Base-by-base conservation (phyloP, 73 alveolate species). In the Breviolum minutum region DNA sequence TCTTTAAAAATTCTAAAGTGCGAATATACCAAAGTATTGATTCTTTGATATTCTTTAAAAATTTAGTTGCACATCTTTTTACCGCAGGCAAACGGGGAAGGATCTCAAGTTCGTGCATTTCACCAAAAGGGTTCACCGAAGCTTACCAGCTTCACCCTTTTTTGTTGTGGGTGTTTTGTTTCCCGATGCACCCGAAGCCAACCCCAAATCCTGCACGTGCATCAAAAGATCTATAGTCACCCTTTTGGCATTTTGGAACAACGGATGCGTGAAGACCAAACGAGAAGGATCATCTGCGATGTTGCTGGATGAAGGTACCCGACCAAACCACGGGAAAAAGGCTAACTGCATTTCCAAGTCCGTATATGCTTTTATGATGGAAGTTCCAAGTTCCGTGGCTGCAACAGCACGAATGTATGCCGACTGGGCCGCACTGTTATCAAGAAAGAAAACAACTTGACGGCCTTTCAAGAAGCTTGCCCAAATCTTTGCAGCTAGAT, bases 301-400 rank as follows among this genome's bases (percentile, higher is more conserved):
- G 22, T 84, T 84, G 77, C 91, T 82, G 6, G 68, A 6, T 14
- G 93, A 60, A 5, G 74, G 93, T 16, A 84, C 93, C 13, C 93
- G 54, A 7, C 77, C 93, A 60, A 22, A 84, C 93, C 95, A 29
- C 29, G 60, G 81, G 1, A 22, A 6, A 3, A 63, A 0, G 12
- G 19, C 24, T 8, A 6, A 27, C 20, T n/a, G 17, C 14, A 1
- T 26, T 9, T 86, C 81, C 27, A 86, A 24, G 79, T 14, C 3
- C 68, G 26, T 13, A 10, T 40, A 32, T 10, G 30, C 13, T 30
- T 54, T 81, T 30, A 84, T 9, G 5, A 84, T 10, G 10, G 12
- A 54, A 9, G 19, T 26, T 4, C 69, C 61, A 7, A 48, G 20
- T 5, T 14, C 12, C 8, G 94, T 84, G 60, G 77, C 76, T 14